Percentiles rank a stretch among this genome's conserved stretches.
Evolutionary conservation across 305 asterid species (phyloP).

Genomic region (Rubia occidens): DNA sequence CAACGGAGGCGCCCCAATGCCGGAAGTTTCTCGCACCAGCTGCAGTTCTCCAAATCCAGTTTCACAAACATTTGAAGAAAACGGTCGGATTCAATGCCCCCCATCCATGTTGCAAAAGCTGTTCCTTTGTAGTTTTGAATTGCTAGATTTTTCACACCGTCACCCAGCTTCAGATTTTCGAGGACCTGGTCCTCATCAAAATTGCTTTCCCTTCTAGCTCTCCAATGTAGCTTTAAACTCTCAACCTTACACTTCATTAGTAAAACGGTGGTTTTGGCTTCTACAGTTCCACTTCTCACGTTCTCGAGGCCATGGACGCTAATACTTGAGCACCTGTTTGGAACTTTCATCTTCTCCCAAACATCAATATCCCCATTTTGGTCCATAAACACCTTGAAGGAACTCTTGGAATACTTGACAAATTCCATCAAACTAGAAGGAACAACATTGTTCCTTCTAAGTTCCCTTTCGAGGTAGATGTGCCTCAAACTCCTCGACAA

Average conservation of each 20-base stretch:
- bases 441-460: not conserved
- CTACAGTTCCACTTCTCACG: not conserved
- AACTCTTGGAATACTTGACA: not conserved
- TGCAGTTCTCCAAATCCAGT: constrained; percentile 1
- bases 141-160: constrained; percentile 5
- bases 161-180: constrained; percentile 5
- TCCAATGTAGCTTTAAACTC: not conserved
- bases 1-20: constrained; percentile 11
- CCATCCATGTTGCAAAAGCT: constrained; percentile 15
- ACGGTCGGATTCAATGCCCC: not conserved
- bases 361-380: not conserved
- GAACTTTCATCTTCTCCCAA: not conserved
- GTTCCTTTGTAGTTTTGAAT: constrained; percentile 5
- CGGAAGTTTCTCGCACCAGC: constrained; percentile 12
- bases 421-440: not conserved
- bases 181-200: constrained; percentile 5
- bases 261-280: not conserved
- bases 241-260: not conserved
- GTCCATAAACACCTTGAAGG: not conserved
- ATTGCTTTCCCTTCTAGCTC: not conserved
- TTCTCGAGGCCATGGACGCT: constrained; percentile 15
- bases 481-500: constrained; percentile 14
- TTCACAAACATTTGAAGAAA: constrained; percentile 5
- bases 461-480: not conserved
- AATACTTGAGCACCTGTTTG: not conserved